Evolutionary conservation across 768 basidiomycete genomes (phyloP).

Genomic region (Lentinula edodes): DNA sequence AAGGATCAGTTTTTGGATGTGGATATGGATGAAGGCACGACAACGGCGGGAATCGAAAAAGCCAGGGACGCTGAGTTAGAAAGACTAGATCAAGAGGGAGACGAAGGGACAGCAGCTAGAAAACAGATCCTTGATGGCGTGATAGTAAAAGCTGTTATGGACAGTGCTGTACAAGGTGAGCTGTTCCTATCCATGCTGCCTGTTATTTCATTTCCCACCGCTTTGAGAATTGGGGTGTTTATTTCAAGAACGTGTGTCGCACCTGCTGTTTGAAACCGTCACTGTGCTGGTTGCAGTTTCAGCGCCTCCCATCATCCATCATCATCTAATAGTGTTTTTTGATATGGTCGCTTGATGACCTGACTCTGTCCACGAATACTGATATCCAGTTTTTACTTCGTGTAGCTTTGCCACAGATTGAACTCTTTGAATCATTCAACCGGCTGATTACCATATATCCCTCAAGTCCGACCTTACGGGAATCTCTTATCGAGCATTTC

Average conservation of each 20-base stretch:
- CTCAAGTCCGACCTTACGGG: conserved; percentile 26
- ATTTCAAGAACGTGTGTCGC: neutral
- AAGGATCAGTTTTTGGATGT: neutral
- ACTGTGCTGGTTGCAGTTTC: neutral
- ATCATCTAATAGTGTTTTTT: neutral
- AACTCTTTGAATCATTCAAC: conserved; percentile 35
- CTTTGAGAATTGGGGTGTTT: neutral
- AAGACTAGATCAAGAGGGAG: conserved; percentile 39
- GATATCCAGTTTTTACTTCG: neutral
- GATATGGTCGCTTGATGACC: neutral
- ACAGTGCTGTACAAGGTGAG: conserved; percentile 68
- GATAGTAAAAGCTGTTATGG: conserved; percentile 74
- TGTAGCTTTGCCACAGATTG: conserved; percentile 35
- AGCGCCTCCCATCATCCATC: neutral
- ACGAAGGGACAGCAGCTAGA: conserved; percentile 47
- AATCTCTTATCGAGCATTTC: conserved; percentile 32
- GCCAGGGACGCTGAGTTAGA: conserved; percentile 39
- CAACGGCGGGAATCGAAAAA: conserved; percentile 19
- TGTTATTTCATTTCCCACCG: neutral
- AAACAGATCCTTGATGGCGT: conserved; percentile 70
- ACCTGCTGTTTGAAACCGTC: neutral
- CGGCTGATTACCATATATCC: conserved; percentile 33
- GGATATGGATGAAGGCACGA: conserved; percentile 16
- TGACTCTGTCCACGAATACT: neutral
- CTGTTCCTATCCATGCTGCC: conserved; percentile 6